Conservation (phyloP, 2,329 filamentous ascomycete species). For the Neophaeococcomyces mojaviensis region DNA sequence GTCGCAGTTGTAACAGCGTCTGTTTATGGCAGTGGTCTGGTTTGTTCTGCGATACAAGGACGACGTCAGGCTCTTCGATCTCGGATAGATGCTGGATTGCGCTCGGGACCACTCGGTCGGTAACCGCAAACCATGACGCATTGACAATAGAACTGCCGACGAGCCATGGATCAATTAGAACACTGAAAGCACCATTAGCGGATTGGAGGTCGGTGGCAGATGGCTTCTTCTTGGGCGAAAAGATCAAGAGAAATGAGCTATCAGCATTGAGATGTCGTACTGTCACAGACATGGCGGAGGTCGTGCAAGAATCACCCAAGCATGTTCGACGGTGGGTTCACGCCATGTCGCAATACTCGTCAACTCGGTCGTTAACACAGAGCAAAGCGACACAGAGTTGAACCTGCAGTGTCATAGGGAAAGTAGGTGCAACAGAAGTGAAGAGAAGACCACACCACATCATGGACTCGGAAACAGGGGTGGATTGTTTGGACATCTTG, state of each 20-base stretch:
- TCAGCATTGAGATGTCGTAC: constrained; percentile 26
- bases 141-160: constrained; percentile 53
- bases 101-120: constrained; percentile 48
- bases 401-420: too few species aligned
- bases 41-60: constrained; percentile 55
- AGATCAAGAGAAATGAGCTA: constrained; percentile 28
- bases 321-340: too few species aligned
- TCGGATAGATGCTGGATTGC: constrained; percentile 52
- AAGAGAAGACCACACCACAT: too few species aligned
- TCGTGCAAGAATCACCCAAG: background rate
- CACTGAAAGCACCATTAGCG: constrained; percentile 42
- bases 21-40: constrained; percentile 64
- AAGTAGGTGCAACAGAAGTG: too few species aligned
- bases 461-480: too few species aligned
- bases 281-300: constrained; percentile 17
- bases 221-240: constrained; percentile 19
- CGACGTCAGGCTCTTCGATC: constrained; percentile 47
- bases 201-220: constrained; percentile 10
- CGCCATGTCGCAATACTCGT: too few species aligned
- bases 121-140: constrained; percentile 54
- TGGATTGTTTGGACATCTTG: too few species aligned
- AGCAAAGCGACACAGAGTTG: too few species aligned
- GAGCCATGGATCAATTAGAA: constrained; percentile 68
- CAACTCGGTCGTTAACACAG: too few species aligned
- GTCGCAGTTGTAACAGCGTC: constrained; percentile 58